Conservation (phyloP, 1,284 basidiomycete genomes). For the Microbotryomycetes sp. region DNA sequence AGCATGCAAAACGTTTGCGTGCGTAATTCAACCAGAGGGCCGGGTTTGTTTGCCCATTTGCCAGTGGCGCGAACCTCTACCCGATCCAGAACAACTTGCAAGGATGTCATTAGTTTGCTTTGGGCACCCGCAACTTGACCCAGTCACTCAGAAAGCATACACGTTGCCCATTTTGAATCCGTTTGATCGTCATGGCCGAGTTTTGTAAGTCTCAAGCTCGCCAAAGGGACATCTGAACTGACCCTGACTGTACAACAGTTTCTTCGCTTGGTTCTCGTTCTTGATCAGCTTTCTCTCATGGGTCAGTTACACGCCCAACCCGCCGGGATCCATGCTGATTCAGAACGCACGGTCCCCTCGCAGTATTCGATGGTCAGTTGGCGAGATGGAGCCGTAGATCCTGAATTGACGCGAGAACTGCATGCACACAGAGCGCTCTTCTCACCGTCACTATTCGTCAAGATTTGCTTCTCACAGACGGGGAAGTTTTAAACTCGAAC, state of each 20-base stretch:
- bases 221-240: background rate
- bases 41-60: too few species aligned
- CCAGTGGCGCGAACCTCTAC: too few species aligned
- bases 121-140: constrained; percentile 1
- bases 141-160: constrained; percentile 6
- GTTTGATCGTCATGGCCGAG: constrained; percentile 19
- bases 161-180: constrained; percentile 21
- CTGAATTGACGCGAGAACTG: background rate
- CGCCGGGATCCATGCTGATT: background rate
- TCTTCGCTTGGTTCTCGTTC: constrained; percentile 43
- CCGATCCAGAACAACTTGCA: too few species aligned
- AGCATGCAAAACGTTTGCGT: too few species aligned
- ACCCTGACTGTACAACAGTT: too few species aligned
- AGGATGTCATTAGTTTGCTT: constrained; percentile 19
- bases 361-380: background rate
- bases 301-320: constrained; percentile 48
- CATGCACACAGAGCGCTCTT: constrained; percentile 38
- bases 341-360: constrained; percentile 31
- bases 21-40: too few species aligned
- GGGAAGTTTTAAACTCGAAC: constrained; percentile 42
- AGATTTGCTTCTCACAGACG: constrained; percentile 51
- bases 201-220: background rate
- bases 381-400: too few species aligned
- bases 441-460: constrained; percentile 53
- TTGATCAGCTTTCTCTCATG: constrained; percentile 51